Conservation (phyloP, 306 rosid genomes). For the Myrica gale region DNA sequence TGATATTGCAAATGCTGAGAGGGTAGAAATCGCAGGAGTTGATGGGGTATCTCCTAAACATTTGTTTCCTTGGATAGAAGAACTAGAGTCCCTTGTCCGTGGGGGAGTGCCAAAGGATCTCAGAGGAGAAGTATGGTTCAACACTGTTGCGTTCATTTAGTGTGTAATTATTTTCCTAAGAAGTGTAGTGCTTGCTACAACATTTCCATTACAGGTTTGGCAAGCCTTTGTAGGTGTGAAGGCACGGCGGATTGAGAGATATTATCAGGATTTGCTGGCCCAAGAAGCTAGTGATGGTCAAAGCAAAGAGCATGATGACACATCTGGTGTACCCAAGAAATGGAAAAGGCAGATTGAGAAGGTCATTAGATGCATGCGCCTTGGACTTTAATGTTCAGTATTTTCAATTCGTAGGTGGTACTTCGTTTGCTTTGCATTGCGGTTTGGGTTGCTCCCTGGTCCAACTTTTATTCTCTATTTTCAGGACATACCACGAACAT, state of each 20-base stretch:
- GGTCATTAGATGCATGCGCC: conserved; percentile 95
- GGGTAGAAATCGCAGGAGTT: conserved; percentile 29
- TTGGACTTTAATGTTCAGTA: conserved; percentile 58
- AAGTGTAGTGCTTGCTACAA: conserved; percentile 37
- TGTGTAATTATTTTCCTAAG: conserved; percentile 31
- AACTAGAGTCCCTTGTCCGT: conserved; percentile 76
- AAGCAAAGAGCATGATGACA: conserved; percentile 43
- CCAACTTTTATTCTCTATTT: conserved; percentile 38
- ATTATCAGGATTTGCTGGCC: conserved; percentile 72
- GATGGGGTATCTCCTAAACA: conserved; percentile 40
- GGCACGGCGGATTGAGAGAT: conserved; percentile 64
- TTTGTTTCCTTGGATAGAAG: conserved; percentile 58
- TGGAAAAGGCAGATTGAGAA: conserved; percentile 99
- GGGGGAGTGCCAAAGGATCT: conserved; percentile 94
- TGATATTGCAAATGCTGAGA: conserved; percentile 22
- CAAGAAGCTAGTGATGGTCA: conserved; percentile 46
- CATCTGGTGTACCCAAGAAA: conserved; percentile 58
- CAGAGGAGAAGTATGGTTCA: conserved; percentile 81
- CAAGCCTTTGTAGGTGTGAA: conserved; percentile 97
- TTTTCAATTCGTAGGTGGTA: conserved; percentile 83
- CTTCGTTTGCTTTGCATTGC: conserved; percentile 62
- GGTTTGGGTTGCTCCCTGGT: conserved; percentile 49
- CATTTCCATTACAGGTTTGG: conserved; percentile 81
- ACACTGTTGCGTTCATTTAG: conserved; percentile 25
- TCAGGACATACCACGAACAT: conserved; percentile 96